A percentile compares a stretch with the other conserved stretches of the same genome.
phyloP scores from a whole-genome alignment of 495 filamentous ascomycete species.

The Podospora australis region DNA sequence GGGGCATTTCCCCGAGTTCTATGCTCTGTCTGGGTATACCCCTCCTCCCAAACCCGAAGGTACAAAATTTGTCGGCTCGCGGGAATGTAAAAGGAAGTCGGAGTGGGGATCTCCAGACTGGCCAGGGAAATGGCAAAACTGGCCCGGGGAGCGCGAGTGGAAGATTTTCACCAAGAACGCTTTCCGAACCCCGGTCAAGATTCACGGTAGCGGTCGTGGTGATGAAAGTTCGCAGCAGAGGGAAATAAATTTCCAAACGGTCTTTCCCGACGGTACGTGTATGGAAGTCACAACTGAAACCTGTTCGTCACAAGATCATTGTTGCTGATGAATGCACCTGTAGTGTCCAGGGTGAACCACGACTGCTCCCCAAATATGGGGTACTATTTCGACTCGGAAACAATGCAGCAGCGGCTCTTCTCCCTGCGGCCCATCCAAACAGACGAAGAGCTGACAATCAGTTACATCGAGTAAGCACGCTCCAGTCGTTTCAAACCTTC shows the following conservation, averaged over 20 bases:
- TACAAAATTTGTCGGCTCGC: no score
- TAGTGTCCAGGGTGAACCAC: constrained; percentile 33
- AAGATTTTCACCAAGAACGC: no score
- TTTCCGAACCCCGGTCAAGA: no score
- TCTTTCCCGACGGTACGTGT: background rate
- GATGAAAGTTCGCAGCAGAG: no score
- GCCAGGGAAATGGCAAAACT: no score
- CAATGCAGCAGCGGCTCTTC: constrained; percentile 24
- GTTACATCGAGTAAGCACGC: constrained; percentile 28
- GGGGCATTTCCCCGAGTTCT: no score
- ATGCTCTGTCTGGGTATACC: no score
- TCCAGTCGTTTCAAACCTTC: background rate
- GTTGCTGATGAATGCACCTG: background rate
- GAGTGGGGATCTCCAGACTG: no score
- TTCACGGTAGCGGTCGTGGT: no score
- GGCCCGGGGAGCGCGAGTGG: no score
- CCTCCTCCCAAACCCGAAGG: no score
- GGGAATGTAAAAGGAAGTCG: no score
- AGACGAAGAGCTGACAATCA: constrained; percentile 27
- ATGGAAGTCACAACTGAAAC: background rate
- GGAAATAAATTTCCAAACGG: background rate
- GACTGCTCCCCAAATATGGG: constrained; percentile 30
- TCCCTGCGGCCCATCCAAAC: constrained; percentile 24
- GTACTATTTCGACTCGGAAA: constrained; percentile 31
- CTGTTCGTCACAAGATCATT: background rate